Base-by-base conservation (phyloP, 305 asterid species). In the Vinca major region DNA sequence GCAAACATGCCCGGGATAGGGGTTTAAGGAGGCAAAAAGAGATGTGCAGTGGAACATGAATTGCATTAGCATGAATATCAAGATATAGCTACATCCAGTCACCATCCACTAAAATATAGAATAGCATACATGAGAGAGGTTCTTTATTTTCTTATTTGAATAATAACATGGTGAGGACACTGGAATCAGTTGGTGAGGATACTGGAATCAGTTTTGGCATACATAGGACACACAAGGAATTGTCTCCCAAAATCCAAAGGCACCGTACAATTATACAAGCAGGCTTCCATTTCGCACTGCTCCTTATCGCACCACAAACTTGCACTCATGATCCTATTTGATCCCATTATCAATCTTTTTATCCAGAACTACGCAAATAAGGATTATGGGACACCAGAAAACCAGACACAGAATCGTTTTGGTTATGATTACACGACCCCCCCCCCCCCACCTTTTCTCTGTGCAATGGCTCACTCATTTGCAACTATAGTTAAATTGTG, bases 71-170 rank as follows among this genome's bases (percentile, higher is more conserved):
- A 63, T 63, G 19, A 63, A 20, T 12, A 11, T 39, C 39, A 53
- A 67, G 41, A 67, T 33, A 40, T 39, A 10, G 26, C 13, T n/a
- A 40, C 60, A 41, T 66, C 9, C 6, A 33, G 58, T 14, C 36
- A 49, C 33, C 70, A 50, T 5, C 9, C 11, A 10, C 37, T 13
- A 57, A 26, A 33, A 12, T 16, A 39, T 14, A 61, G 63, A 58
- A 36, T 41, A 39, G 48, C 48, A 40, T 39, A 13, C 48, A 14
- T 39, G 12, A 39, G 21, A 61, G 26, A 14, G 26, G 65, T 14
- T 61, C 48, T 61, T 61, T 45, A 39, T 47, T 16, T 37, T 61
- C 65, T 61, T 16, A 39, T 61, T 61, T 48, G 39, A 61, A 26
- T 12, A 61, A 26, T 12, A 16, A 61, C 26, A 6, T 16, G 48